Evolutionary conservation across 2,329 filamentous ascomycete species (phyloP).

Genomic region (Fusarium agapanthi): DNA sequence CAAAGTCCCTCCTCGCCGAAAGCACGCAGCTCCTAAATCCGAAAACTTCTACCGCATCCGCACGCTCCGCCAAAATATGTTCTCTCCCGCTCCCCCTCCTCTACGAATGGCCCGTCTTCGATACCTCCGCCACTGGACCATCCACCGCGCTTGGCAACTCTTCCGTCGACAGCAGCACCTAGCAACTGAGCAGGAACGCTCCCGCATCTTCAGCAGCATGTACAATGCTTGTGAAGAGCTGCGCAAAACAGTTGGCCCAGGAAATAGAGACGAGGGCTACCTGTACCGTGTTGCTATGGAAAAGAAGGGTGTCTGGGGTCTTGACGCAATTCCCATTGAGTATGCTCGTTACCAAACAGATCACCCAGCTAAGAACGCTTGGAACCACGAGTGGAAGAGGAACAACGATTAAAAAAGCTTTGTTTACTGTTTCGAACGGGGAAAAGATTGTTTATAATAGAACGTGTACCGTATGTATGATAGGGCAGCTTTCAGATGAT

Average conservation of each 20-base stretch:
- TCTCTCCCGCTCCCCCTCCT: conserved; percentile 67
- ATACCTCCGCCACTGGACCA: conserved; percentile 95
- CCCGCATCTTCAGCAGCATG: conserved; percentile 85
- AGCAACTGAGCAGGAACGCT: conserved; percentile 73
- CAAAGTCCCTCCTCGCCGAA: conserved; percentile 41
- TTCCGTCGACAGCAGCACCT: conserved; percentile 75
- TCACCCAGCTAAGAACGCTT: conserved; percentile 78
- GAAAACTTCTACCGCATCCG: conserved; percentile 55
- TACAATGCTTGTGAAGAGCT: conserved; percentile 86
- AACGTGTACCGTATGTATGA: conserved; percentile 40
- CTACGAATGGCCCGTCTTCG: conserved; percentile 90
- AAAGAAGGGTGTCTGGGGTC: conserved; percentile 84
- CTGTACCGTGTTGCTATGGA: conserved; percentile 89
- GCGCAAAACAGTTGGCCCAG: conserved; percentile 66
- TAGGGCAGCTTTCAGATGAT: conserved; percentile 15
- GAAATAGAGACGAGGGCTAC: conserved; percentile 69
- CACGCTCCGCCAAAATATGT: conserved; percentile 58
- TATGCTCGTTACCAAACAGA: conserved; percentile 88
- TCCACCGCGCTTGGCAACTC: conserved; percentile 93
- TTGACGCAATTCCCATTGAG: conserved; percentile 84
- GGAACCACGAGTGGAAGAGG: conserved; percentile 93
- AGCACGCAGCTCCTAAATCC: conserved; percentile 44
- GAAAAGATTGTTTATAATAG: neutral
- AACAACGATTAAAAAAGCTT: conserved; percentile 37
- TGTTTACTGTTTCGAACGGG: conserved; percentile 1